Evolutionary conservation across 306 rosid genomes (phyloP), one percentile per base, ranked within the genome.

Genomic region (Malus asiatica): DNA sequence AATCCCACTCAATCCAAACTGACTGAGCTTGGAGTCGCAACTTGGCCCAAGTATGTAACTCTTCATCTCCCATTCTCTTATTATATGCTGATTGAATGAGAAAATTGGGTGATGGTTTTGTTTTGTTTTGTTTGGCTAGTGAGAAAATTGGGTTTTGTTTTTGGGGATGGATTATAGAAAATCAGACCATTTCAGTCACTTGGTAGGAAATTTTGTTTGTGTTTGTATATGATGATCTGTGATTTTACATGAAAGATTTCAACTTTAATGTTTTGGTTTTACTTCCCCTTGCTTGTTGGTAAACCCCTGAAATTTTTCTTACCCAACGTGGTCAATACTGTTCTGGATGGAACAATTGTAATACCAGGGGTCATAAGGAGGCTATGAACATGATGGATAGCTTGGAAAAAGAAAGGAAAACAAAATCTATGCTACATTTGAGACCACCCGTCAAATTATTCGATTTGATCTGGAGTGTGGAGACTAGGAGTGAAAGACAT

Each of bases 1-100:
- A 73, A 73, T 42, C 77, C 69, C 18, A 11, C 77, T 42, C 59
- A 73, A 20, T 60, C 77, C 59, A 46, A 73, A 27, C 69, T 60
- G 20, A 44, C 44, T 11, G 77, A 61, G 59, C 77, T 73, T 11
- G 69, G 77, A 60, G 69, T 73, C 59, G 20, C 77, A 65, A 19
- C 68, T 42, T 73, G 69, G 69, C 59, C 69, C 5, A 73, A 60
- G 77, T 73, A 73, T 25, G 59, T 64, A 1, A 9, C 5, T 38
- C 66, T 55, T 55, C 11, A 71, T 27, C 23, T 72, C 35, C 23
- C n/a, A 30, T 33, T 35, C 48, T 66, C 51, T 7, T 20, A 44
- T 72, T 48, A 15, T 15, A 48, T 48, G 8, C 8, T 72, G 30
- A 35, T 72, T 16, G 20, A 48, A 2, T 48, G 55, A 48, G 55